Conservation (phyloP, 805 yeast genomes). For the Cyberlindnera japonica region DNA sequence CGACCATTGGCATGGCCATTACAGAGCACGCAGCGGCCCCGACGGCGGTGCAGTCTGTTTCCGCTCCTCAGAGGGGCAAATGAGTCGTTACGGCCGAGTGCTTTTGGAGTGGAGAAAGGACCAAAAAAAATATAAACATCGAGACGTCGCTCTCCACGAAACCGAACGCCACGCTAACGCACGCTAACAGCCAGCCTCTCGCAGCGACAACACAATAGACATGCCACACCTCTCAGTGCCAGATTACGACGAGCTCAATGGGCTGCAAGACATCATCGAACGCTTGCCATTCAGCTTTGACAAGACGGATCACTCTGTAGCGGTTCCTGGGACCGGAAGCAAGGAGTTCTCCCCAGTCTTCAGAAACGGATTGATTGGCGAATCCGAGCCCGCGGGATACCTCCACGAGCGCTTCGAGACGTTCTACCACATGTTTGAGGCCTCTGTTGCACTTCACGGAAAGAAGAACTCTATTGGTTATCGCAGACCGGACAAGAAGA, state of each 20-base stretch:
- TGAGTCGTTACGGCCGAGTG: no score
- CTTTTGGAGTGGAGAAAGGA: no score
- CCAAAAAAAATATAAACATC: no score
- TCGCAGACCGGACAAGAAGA: constrained; percentile 32
- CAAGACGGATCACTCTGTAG: constrained; percentile 19
- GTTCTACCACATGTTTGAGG: constrained; percentile 41
- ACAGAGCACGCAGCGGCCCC: no score
- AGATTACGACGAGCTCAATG: constrained; percentile 1
- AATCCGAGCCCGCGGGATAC: constrained; percentile 31
- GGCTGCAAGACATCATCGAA: constrained; percentile 17
- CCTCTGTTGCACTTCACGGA: constrained; percentile 36
- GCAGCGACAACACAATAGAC: no score
- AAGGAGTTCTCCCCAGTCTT: constrained; percentile 51
- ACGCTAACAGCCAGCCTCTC: no score
- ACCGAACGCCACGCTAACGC: no score
- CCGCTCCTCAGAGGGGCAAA: no score
- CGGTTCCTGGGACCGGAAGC: constrained; percentile 24
- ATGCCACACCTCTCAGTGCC: constrained; percentile 14
- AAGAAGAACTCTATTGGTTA: constrained; percentile 44
- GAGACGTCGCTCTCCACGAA: no score
- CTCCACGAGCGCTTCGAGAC: constrained; percentile 46
- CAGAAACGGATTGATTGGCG: constrained; percentile 37
- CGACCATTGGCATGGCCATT: no score
- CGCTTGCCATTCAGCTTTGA: constrained; percentile 19
- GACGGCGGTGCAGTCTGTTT: no score